Percentiles rank a stretch among this genome's conserved stretches.
Conservation (phyloP, 352 stramenopile species). For the Aphanomyces euteiches region DNA sequence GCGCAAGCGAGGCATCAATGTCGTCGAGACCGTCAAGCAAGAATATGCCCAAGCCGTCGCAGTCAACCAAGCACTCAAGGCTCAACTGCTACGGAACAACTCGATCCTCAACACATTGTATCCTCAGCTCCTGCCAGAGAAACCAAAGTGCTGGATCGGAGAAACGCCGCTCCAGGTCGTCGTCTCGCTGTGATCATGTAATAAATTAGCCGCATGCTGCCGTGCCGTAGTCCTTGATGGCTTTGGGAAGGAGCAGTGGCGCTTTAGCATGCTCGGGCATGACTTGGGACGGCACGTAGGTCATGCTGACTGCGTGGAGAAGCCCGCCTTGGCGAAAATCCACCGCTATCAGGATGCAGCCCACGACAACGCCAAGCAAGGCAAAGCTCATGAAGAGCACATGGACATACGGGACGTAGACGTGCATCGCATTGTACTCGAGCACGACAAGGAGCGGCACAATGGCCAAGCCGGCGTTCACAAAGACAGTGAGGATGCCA, state of each 20-base stretch:
- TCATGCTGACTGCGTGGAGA: background rate
- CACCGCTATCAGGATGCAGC: background rate
- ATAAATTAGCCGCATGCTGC: background rate
- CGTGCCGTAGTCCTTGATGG: constrained; percentile 1
- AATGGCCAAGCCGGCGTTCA: constrained; percentile 24
- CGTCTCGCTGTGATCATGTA: too few species aligned
- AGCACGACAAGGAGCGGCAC: constrained; percentile 18
- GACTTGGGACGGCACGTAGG: background rate
- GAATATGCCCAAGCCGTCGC: too few species aligned
- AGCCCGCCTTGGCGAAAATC: constrained; percentile 1
- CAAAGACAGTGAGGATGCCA: constrained; percentile 35
- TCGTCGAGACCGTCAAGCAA: too few species aligned
- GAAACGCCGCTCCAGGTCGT: too few species aligned
- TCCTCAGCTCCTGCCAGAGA: too few species aligned
- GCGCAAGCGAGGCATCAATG: background rate
- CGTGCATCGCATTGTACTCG: constrained; percentile 12
- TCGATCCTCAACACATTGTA: too few species aligned
- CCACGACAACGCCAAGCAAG: background rate
- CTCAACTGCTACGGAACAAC: too few species aligned
- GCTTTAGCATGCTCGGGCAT: background rate
- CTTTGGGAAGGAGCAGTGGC: background rate
- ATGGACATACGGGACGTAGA: constrained; percentile 17
- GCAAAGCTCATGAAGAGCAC: constrained; percentile 15
- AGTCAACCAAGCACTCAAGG: too few species aligned
- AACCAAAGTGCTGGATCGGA: too few species aligned